Evolutionary conservation across 495 filamentous ascomycete genomes (phyloP), one percentile per base, ranked within the genome.

Genomic region (Bacidia gigantensis): DNA sequence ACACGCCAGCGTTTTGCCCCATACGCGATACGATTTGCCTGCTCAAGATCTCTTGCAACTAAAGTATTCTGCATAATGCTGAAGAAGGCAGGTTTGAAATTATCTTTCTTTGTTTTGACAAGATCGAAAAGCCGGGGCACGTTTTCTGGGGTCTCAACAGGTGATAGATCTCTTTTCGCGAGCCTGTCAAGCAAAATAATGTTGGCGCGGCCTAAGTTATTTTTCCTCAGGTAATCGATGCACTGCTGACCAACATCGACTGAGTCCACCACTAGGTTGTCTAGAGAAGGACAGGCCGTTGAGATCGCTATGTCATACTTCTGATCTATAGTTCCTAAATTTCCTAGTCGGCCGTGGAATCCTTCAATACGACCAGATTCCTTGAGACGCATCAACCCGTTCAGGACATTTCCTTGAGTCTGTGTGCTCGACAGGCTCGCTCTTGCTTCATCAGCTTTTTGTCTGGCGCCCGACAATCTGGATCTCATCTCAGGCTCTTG

Each of bases 261-360:
- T 0, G 87, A 87, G 56, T 97, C 92, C 5, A 95, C 92, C 11
- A 98, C 89, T 60, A 98, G 84, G 57, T 96, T 95, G 59, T 97
- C 86, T 17, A 98, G 78, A 12, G 82, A 73, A 53, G 86, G 83
- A 58, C 93, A 98, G 12, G 92, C 93, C 0, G 92, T 97, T 3
- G 92, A 98, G 50, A 98, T 96, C 3, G 92, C 92, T 32, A 97
- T 79, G 60, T 98, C 93, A 62, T 95, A 97, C 60, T 83, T 84
- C 67, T 87, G 75, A 52, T 97, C 90, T 60, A 98, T 97, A 2
- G 84, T 81, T n/a, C 92, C 92, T 1, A 98, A 79, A 59, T 95
- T 96, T 11, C 92, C 92, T 0, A 98, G 83, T 42, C 93, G 80
- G 17, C 90, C 90, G 60, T 97, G 89, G 70, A 98, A 98, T 2